Percentiles rank a stretch among this genome's conserved stretches.
Conservation (phyloP, 805 yeast genomes). For the Candida lessepsii region DNA sequence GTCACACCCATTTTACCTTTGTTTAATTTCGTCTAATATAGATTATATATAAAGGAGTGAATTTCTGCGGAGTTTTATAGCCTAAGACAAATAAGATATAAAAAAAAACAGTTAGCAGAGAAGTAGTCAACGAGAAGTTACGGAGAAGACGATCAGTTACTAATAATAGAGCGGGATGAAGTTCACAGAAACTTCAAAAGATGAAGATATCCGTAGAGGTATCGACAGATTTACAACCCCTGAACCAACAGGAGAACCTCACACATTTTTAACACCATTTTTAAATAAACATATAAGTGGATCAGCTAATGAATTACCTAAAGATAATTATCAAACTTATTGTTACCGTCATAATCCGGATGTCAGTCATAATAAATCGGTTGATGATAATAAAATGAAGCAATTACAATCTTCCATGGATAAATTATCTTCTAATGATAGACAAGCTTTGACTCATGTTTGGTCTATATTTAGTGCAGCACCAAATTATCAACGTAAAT, state of each 20-base stretch:
- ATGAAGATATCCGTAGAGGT: slow-evolving; percentile 1
- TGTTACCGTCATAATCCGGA: slow-evolving; percentile 96
- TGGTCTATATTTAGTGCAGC: slow-evolving; percentile 84
- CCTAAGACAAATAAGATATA: too few relatives aligned
- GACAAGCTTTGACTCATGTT: slow-evolving; percentile 73
- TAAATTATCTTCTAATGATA: slow-evolving; percentile 64
- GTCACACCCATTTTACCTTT: neutral
- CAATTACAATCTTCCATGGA: slow-evolving; percentile 60
- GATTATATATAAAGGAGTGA: too few relatives aligned
- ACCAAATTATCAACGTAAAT: slow-evolving; percentile 62
- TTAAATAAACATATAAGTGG: slow-evolving; percentile 41
- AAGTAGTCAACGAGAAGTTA: too few relatives aligned
- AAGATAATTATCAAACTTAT: slow-evolving; percentile 60
- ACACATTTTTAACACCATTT: slow-evolving; percentile 40
- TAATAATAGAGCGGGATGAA: neutral
- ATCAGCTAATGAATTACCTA: slow-evolving; percentile 32
- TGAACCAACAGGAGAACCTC: slow-evolving; percentile 5
- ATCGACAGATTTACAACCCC: slow-evolving; percentile 8
- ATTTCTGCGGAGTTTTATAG: too few relatives aligned
- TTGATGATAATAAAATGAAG: slow-evolving; percentile 63
- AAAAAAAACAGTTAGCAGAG: too few relatives aligned
- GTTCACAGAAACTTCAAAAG: slow-evolving; percentile 1
- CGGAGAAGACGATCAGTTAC: too few relatives aligned
- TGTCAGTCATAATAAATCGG: slow-evolving; percentile 64
- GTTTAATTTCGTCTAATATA: slow-evolving; percentile 3